phyloP scores from a whole-genome alignment of 805 yeast species.

The Maudiozyma serrabonitensis region DNA sequence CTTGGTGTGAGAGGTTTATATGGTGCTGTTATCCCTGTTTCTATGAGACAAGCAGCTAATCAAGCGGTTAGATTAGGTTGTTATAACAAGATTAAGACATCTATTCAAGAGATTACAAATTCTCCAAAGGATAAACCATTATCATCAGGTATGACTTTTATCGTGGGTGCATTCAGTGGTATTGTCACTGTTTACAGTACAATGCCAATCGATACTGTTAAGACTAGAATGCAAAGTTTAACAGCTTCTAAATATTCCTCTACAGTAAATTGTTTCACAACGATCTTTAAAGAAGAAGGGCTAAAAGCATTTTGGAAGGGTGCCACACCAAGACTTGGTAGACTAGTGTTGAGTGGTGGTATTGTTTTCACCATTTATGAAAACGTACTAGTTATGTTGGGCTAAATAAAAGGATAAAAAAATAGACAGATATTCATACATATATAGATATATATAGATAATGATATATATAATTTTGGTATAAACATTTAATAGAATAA shows the following conservation, averaged over 20 bases:
- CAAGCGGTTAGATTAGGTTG: conserved; percentile 92
- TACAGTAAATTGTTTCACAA: conserved; percentile 73
- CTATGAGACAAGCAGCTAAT: conserved; percentile 91
- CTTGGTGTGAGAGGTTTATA: conserved; percentile 78
- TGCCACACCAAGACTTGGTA: conserved; percentile 91
- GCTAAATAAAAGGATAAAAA: conserved; percentile 3
- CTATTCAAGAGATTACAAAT: conserved; percentile 60
- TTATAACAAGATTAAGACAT: conserved; percentile 75
- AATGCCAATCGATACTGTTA: conserved; percentile 93
- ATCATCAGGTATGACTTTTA: conserved; percentile 69
- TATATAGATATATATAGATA: background rate
- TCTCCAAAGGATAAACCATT: conserved; percentile 65
- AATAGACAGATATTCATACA: background rate
- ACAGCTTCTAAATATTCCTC: conserved; percentile 66
- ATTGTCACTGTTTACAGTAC: conserved; percentile 83
- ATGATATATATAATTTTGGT: background rate
- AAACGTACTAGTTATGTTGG: conserved; percentile 51
- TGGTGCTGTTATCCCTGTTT: conserved; percentile 85
- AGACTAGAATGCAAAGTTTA: conserved; percentile 93
- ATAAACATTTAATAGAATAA: no score
- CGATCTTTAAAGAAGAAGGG: conserved; percentile 81
- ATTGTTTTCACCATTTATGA: conserved; percentile 95
- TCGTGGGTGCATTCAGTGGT: conserved; percentile 86
- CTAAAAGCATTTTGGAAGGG: conserved; percentile 92
- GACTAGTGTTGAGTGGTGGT: conserved; percentile 90